Evolutionary conservation across 2,329 filamentous ascomycete genomes (phyloP).

Genomic region (Penicillium expansum): DNA sequence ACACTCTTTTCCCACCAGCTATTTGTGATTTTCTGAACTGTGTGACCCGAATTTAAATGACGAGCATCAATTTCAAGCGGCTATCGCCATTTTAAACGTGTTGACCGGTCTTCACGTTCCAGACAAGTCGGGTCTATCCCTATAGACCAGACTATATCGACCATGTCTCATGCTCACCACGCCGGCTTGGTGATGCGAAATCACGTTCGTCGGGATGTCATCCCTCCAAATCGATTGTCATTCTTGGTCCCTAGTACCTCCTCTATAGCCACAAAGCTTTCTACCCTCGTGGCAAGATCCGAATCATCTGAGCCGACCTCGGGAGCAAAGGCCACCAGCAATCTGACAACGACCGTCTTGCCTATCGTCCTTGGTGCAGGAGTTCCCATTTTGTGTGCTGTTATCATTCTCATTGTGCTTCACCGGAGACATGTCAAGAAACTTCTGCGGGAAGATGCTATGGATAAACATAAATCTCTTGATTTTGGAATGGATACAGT

Average conservation of each 20-base stretch:
- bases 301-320: slow-evolving; percentile 19
- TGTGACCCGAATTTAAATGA: slow-evolving; percentile 8
- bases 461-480: slow-evolving; percentile 84
- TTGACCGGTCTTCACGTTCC: slow-evolving; percentile 9
- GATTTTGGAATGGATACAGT: slow-evolving; percentile 79
- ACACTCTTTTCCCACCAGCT: neutral
- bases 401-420: slow-evolving; percentile 68
- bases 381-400: slow-evolving; percentile 68
- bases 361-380: slow-evolving; percentile 69
- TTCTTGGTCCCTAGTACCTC: slow-evolving; percentile 17
- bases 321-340: slow-evolving; percentile 57
- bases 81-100: slow-evolving; percentile 2
- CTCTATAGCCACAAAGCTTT: slow-evolving; percentile 12
- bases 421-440: slow-evolving; percentile 75
- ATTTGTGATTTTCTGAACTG: neutral
- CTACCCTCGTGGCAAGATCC: slow-evolving; percentile 32
- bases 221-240: slow-evolving; percentile 28
- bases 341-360: slow-evolving; percentile 56
- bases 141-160: slow-evolving; percentile 4
- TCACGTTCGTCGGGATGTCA: slow-evolving; percentile 24
- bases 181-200: slow-evolving; percentile 25
- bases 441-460: slow-evolving; percentile 71
- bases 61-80: slow-evolving; percentile 5
- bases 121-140: neutral
- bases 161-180: slow-evolving; percentile 28